Conservation (phyloP, 2,329 filamentous ascomycete species). For the Apiospora arundinis region DNA sequence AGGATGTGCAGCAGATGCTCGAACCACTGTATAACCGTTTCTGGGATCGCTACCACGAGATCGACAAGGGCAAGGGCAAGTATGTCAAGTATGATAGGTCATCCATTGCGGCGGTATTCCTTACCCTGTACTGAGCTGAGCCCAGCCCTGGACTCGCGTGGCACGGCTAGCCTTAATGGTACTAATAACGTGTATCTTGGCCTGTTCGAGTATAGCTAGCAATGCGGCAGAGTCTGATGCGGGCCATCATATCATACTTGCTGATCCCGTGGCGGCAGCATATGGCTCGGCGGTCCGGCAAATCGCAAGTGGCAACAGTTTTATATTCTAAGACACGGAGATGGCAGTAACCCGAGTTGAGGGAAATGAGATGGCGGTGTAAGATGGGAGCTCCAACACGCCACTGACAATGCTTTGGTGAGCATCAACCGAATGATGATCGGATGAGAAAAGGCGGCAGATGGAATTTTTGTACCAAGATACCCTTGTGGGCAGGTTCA, state of each 20-base stretch:
- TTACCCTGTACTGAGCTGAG: slow-evolving; percentile 51
- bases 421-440: slow-evolving; percentile 1
- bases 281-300: slow-evolving; percentile 4
- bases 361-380: neutral
- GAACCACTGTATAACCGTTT: slow-evolving; percentile 95
- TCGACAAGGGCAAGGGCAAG: slow-evolving; percentile 97
- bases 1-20: slow-evolving; percentile 88
- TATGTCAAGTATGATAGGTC: slow-evolving; percentile 97
- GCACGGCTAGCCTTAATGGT: slow-evolving; percentile 1
- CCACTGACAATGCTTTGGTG: neutral
- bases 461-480: slow-evolving; percentile 10
- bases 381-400: neutral
- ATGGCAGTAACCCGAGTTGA: neutral
- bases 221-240: slow-evolving; percentile 3
- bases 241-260: slow-evolving; percentile 11
- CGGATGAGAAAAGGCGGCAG: neutral
- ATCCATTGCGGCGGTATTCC: slow-evolving; percentile 72
- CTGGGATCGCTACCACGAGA: slow-evolving; percentile 96
- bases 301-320: neutral
- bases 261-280: neutral
- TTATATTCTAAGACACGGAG: neutral
- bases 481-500: slow-evolving; percentile 15
- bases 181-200: neutral
- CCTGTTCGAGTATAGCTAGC: slow-evolving; percentile 6
- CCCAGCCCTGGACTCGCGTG: neutral